Evolutionary conservation across 2,329 filamentous ascomycete genomes (phyloP), one percentile per base, ranked within the genome.

Genomic region (Fusarium virguliforme): DNA sequence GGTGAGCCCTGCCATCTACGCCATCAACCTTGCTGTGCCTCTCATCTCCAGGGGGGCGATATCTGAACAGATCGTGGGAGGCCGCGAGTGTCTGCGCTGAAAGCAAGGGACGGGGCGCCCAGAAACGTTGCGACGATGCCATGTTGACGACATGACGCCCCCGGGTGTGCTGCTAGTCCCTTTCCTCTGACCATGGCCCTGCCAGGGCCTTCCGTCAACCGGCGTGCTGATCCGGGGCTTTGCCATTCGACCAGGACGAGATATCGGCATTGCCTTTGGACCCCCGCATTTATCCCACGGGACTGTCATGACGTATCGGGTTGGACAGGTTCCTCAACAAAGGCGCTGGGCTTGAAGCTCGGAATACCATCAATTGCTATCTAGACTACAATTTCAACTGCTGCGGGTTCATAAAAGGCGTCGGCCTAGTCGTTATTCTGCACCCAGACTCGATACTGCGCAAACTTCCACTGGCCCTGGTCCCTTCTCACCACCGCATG

Each of bases 401-500:
- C 65, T 68, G 51, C n/a, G 46, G 56, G 26, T 62, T 71, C 38
- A 72, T 38, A 72, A 54, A 24, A 68, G 57, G 57, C 62, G 56
- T 18, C 68, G 59, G 26, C 26, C 53, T 56, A 67, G 15, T 75
- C 64, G 38, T 66, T 18, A 18, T 18, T 74, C 70, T 80, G 77
- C 48, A 81, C 60, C 77, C 76, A 81, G 38, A 80, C 79, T 18
- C 74, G 75, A 61, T 81, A 81, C 22, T 68, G 60, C 30, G 73
- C 67, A 69, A 81, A 75, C 72, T 77, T 81, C 79, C 79, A 81
- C 61, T 76, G 75, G 51, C 76, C 73, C 24, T 67, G 72, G 12
- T 74, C 76, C 60, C 72, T 76, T 22, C 60, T 74, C 60, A 81
- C 57, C 43, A 76, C 74, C 9, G 70, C 78, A 55, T 81, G 78